Evolutionary conservation across 164 flowering plant species (phyloP).

Genomic region (Nelumbo lutea): DNA sequence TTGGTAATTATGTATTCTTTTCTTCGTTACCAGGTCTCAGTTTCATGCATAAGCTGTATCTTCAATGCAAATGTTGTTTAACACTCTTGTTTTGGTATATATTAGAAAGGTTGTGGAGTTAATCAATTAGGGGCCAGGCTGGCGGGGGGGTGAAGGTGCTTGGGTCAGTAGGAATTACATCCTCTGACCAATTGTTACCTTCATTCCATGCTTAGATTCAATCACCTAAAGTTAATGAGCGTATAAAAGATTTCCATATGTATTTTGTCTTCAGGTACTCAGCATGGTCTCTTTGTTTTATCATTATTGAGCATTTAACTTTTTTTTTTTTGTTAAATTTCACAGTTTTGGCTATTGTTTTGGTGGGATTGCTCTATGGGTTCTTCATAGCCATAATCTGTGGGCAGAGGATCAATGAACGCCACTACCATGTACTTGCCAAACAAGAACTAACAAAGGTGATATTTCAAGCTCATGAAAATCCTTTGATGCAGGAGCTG

Average conservation of each 20-base stretch:
- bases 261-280: background rate
- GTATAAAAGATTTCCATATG: background rate
- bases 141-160: no score
- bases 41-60: no score
- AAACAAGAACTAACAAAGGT: constrained; percentile 99
- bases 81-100: no score
- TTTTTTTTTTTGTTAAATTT: constrained; percentile 4
- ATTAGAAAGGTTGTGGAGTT: no score
- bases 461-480: constrained; percentile 4
- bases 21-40: no score
- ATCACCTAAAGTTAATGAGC: background rate
- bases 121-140: no score
- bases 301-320: constrained; percentile 2
- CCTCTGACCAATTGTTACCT: no score
- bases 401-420: constrained; percentile 93
- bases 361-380: constrained; percentile 97
- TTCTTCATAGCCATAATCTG: constrained; percentile 97
- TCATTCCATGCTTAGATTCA: no score
- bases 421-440: constrained; percentile 95
- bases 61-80: no score
- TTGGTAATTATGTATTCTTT: no score
- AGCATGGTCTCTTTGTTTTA: background rate
- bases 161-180: no score
- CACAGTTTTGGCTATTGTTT: constrained; percentile 80
- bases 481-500: background rate